Base-by-base conservation (phyloP, 371 early-diverging fungal species). In the Coemansia sp. region DNA sequence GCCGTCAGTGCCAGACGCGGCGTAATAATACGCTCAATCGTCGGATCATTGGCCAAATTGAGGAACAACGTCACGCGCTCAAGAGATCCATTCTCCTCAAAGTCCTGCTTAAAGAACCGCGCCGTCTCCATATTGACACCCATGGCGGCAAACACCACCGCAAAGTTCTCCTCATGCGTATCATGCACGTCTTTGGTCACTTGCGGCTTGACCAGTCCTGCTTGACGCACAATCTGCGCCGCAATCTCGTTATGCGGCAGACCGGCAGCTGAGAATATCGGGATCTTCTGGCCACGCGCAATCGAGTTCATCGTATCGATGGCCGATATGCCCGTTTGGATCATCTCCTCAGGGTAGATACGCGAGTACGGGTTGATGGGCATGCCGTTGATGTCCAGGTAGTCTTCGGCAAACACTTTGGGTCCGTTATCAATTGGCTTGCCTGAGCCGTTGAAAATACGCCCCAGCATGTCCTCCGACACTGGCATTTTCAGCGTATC, bases 81-180 rank as follows among this genome's bases (percentile, higher is more conserved):
- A 75, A 99, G 92, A 30, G 99, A 97, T 62, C 99, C 99, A 82
- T 97, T 98, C 84, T 98, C 98, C 82, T 99, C 99, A 84, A 99
- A 99, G 82, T 97, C 97, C 84, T 98, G 96, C 86, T 97, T 99
- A 84, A 99, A 99, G 91, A 96, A 99, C 63, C 98, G 91, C 59
- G 99, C 99, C 4, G 99, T 99, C 86, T 99, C 99, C 95, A 99
- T 95, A 87, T 99, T 99, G 73, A 98, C 99, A 82, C 99, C 99
- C 99, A 99, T 99, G 71, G 99, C 99, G 66, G 98, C 99, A 84
- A 99, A 99, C n/a, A 99, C 99, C 72, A 99, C 99, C 47, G 99
- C 98, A 86, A 99, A 99, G 86, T 99, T 99, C 75, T 99, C 99
- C 78, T 99, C 97, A 81, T 97, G 98, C 59, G 88, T 93, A 82